Evolutionary conservation across 768 basidiomycete species (phyloP), one percentile per base, ranked within the genome.

Genomic region (Plicaturopsis crispa): DNA sequence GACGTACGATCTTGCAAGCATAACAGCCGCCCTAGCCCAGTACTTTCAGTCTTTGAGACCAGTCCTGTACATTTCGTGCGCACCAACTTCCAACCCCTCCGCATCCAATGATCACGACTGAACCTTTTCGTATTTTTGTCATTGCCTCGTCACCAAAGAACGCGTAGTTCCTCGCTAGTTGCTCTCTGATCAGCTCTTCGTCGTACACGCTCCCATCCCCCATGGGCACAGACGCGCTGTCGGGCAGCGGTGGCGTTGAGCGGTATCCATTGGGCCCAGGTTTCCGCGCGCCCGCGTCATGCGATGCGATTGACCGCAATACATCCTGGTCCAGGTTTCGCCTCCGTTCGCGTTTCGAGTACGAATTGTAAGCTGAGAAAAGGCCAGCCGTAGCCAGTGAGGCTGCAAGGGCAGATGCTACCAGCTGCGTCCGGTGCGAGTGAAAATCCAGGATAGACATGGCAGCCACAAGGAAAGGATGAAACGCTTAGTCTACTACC

Each of bases 21-120:
- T 94, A 22, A 94, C 75, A 12, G 92, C 91, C 24, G 81, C 86
- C n/a, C n/a, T n/a, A n/a, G n/a, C n/a, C n/a, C n/a, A n/a, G n/a
- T n/a, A n/a, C n/a, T n/a, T n/a, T n/a, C n/a, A n/a, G n/a, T n/a
- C n/a, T n/a, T n/a, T n/a, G n/a, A n/a, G n/a, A n/a, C n/a, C n/a
- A n/a, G n/a, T n/a, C n/a, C n/a, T n/a, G n/a, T n/a, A n/a, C n/a
- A n/a, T n/a, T n/a, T n/a, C n/a, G n/a, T n/a, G n/a, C n/a, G n/a
- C n/a, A n/a, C 88, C 91, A 94, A 53, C 88, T 92, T 1, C 96
- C 96, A 0, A 99, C 96, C 2, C 96, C 94, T 41, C 96, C 96
- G 47, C 92, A 90, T 5, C 96, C 96, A 3, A 99, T 82, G 14
- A 98, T 66, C 13, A 89, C 91, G 1, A 97, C 92, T 4, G 69